Conservation (phyloP, 2,329 filamentous ascomycete genomes). For the Colletotrichum sp. region DNA sequence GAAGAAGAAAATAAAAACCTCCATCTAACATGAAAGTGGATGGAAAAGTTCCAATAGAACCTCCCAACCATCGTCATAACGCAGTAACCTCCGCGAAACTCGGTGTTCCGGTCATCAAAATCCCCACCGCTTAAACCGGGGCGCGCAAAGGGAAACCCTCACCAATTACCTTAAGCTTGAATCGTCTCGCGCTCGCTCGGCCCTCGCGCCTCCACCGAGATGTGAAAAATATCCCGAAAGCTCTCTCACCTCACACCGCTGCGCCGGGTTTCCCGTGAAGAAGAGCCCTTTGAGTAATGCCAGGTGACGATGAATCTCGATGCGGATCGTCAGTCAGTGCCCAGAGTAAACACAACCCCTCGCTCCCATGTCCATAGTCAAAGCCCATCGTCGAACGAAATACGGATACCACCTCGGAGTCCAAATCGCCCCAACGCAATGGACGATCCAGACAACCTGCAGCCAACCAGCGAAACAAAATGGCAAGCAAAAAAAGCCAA, state of each 20-base stretch:
- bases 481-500: not conserved
- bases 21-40: not conserved
- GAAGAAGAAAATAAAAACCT: not conserved
- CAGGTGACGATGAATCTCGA: not conserved
- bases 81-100: not conserved
- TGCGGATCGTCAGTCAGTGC: not conserved
- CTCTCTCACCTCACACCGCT: not conserved
- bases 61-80: not conserved
- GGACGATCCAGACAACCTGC: not conserved
- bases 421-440: not conserved
- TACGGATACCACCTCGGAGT: not conserved
- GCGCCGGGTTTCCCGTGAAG: not conserved
- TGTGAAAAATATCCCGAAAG: not conserved
- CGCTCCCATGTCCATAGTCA: not conserved
- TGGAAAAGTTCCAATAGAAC: not conserved
- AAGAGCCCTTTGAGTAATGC: not conserved
- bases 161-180: not conserved
- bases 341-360: not conserved
- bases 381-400: not conserved
- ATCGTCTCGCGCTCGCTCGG: not conserved
- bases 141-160: not conserved
- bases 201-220: not conserved
- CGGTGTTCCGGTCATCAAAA: not conserved
- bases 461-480: not conserved
- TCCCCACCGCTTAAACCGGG: not conserved